phyloP scores from a whole-genome alignment of 2,329 filamentous ascomycete species.

The Diaporthe sp. region DNA sequence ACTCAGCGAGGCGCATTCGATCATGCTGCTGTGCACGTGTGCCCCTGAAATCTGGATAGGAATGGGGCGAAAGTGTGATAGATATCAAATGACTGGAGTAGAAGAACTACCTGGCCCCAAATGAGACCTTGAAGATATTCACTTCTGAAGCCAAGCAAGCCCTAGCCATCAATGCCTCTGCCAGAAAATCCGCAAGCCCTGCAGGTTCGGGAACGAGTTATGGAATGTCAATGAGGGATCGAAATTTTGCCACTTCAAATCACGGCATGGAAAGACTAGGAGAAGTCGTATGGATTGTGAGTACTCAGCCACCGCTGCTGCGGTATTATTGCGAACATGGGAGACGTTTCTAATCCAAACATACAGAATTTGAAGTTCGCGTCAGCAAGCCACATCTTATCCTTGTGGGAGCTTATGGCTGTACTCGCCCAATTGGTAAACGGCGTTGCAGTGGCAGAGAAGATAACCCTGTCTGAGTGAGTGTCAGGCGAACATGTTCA shows the following conservation, averaged over 20 bases:
- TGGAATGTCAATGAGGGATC: background rate
- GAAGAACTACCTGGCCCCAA: background rate
- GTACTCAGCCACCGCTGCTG: background rate
- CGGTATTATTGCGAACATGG: background rate
- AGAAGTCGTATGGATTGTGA: background rate
- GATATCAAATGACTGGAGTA: background rate
- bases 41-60: background rate
- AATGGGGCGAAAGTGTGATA: background rate
- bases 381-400: background rate
- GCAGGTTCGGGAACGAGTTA: background rate
- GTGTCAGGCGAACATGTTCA: background rate
- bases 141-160: background rate
- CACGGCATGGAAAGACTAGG: too few relatives aligned
- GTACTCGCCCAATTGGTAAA: background rate
- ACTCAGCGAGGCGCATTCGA: background rate
- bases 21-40: background rate
- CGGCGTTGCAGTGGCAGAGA: background rate
- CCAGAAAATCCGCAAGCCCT: background rate
- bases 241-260: too few relatives aligned
- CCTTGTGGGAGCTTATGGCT: background rate
- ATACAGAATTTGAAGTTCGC: background rate
- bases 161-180: background rate
- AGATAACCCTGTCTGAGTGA: background rate
- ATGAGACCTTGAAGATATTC: background rate
- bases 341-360: background rate